phyloP scores from a whole-genome alignment of 2,329 filamentous ascomycete genomes.

The Phoma sp. region DNA sequence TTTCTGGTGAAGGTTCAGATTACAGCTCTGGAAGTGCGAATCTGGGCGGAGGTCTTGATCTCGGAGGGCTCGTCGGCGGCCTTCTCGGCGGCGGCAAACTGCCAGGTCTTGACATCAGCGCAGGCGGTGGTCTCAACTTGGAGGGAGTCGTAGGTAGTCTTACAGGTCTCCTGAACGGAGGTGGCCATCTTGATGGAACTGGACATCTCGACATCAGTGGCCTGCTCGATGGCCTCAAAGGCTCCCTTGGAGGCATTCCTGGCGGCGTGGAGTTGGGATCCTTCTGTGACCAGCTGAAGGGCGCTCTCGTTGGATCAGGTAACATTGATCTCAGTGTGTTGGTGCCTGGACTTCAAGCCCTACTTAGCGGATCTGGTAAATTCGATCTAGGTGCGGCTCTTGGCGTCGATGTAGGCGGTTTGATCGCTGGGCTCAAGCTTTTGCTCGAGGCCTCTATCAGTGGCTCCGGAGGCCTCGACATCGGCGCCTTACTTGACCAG shows the following conservation, averaged over 20 bases:
- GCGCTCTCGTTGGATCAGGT: constrained; percentile 5
- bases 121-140: constrained; percentile 5
- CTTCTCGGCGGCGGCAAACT: constrained; percentile 6
- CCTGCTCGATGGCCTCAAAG: constrained; percentile 12
- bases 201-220: constrained; percentile 8
- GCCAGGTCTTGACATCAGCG: constrained; percentile 5
- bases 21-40: not conserved
- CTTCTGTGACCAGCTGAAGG: constrained; percentile 12
- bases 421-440: constrained; percentile 5
- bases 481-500: constrained; percentile 3
- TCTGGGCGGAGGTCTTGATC: constrained; percentile 4
- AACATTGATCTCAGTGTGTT: constrained; percentile 5
- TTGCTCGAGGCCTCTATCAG: constrained; percentile 4
- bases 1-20: not conserved
- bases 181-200: constrained; percentile 9
- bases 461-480: constrained; percentile 10
- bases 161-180: not conserved
- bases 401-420: constrained; percentile 9
- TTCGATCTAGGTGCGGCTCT: constrained; percentile 10
- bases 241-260: constrained; percentile 1
- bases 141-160: constrained; percentile 6
- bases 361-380: constrained; percentile 9
- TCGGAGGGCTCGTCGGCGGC: constrained; percentile 11
- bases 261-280: constrained; percentile 6
- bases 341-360: constrained; percentile 1